These are phyloP conservation scores for Nitzschia palea DNA, from an alignment of 108 stramenopile genomes.

Conservation along the genomic window DNA sequence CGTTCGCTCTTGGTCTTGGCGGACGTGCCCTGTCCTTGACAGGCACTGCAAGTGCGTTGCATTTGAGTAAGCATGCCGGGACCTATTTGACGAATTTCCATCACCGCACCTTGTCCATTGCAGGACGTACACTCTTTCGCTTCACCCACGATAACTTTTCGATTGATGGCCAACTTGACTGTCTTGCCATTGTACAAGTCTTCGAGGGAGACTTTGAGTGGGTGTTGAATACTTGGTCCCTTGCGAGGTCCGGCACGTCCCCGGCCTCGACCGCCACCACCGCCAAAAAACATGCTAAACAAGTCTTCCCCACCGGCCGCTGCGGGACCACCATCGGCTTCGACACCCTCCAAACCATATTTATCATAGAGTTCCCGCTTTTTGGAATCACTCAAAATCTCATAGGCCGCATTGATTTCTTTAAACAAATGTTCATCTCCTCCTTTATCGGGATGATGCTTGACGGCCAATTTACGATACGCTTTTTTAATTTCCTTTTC, in stretches of 20 bases:
- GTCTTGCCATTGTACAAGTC: conserved; percentile 97
- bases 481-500: conserved; percentile 86
- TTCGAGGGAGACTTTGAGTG: conserved; percentile 89
- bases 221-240: conserved; percentile 92
- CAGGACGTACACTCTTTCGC: conserved; percentile 67
- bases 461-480: conserved; percentile 64
- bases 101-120: conserved; percentile 85
- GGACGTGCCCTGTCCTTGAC: conserved; percentile 74
- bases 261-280: conserved; percentile 55
- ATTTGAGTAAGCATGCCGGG: conserved; percentile 92
- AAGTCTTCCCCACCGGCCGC: conserved; percentile 85
- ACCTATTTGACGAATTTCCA: conserved; percentile 87
- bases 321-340: conserved; percentile 63
- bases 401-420: conserved; percentile 79
- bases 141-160: conserved; percentile 87
- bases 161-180: conserved; percentile 86
- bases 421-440: conserved; percentile 89
- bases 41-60: conserved; percentile 75
- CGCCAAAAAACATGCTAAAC: conserved; percentile 97
- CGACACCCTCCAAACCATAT: conserved; percentile 91
- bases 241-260: conserved; percentile 78
- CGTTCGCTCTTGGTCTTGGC: conserved; percentile 75
- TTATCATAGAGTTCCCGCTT: conserved; percentile 88
- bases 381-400: conserved; percentile 88
- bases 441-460: conserved; percentile 80